Base-by-base conservation (phyloP, 805 yeast species). In the Suhomyces prunicola region DNA sequence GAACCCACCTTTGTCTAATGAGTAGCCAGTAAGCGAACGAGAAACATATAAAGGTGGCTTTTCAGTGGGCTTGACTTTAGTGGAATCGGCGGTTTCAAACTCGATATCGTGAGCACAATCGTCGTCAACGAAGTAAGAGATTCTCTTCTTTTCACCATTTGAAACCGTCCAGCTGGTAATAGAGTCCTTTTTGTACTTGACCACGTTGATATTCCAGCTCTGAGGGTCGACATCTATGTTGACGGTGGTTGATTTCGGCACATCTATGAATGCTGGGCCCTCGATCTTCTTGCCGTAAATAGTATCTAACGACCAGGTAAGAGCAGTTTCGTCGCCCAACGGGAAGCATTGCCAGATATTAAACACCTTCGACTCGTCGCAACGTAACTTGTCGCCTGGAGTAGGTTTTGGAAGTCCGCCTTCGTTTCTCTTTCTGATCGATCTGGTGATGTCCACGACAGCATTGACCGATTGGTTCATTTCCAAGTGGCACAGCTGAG, bases 1-100 rank as follows among this genome's bases (percentile, higher is more conserved):
- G 56, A 93, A 76, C 0, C 97, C 97, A 53, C 98, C 98, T 54
- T 83, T 79, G 63, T 90, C 97, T 66, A 88, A 96, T 1, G 97
- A 91, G 63, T 86, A 87, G 0, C 98, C 97, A 0, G 97, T 90
- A 50, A 93, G 78, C 0, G 97, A 88, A 55, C 99, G 80, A 19
- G 94, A 86, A 0, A 87, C 96, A 51, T 65, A 67, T 2, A 94
- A 72, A 1, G 94, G 94, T 0, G 90, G 90, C 1, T 63, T 57
- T 1, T 64, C 68, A 0, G 74, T 56, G 0, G 75, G 72, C 1
- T 68, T 61, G 3, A 82, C 77, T 1, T 65, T 55, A 0, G 76
- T 60, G 7, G 88, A 78, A 55, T 86, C 72, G 0, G 64, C 57
- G 0, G 91, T 70, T 3, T 57, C 57, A 57, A 84, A 73, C 5